Base-by-base conservation (phyloP, 2,329 filamentous ascomycete genomes). In the Claviceps quebecensis region DNA sequence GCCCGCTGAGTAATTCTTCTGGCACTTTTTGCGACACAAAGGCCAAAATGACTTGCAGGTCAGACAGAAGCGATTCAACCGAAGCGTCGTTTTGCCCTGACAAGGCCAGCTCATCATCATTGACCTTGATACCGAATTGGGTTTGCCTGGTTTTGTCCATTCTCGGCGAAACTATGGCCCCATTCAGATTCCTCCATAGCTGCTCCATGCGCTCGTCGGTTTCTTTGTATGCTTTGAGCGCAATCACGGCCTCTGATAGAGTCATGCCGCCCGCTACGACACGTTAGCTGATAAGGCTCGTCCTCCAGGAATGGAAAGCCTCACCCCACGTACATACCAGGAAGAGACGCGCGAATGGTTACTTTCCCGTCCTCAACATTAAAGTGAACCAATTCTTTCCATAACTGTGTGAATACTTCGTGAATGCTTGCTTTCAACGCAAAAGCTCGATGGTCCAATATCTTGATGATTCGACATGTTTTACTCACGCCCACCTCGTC, bases 381-480 rank as follows among this genome's bases (percentile, higher is more conserved):
- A 17, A 89, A 67, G 1, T 72, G 67, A 13, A 95, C 70, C 44
- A 91, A 70, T 0, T 74, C 70, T 53, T 77, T 77, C 87, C 89
- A 96, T n/a, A 82, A 75, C 51, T 74, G 72, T 44, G 79, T 76
- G 40, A 93, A 75, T 8, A 79, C 77, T 41, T 84, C 77, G 52
- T 81, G 76, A 22, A 93, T 76, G 19, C 77, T 73, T 2, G 76
- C 74, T 55, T 82, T 83, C 52, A 95, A 69, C 59, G 83, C 79
- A 26, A 80, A 79, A 2, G 79, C 76, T 55, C 83, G 78, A 45
- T 79, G 66, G 55, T 82, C 75, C 4, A 95, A 68, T 23, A 94
- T 69, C 51, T 75, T 77, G 61, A 82, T 75, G 2, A 79, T 77
- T 36, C 82, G 74, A 36, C 80, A 80, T 2, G 77, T 76, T 57